Base-by-base conservation (phyloP, 225 moss, liverwort and hornwort genomes). In the Physcomitrium patens region DNA sequence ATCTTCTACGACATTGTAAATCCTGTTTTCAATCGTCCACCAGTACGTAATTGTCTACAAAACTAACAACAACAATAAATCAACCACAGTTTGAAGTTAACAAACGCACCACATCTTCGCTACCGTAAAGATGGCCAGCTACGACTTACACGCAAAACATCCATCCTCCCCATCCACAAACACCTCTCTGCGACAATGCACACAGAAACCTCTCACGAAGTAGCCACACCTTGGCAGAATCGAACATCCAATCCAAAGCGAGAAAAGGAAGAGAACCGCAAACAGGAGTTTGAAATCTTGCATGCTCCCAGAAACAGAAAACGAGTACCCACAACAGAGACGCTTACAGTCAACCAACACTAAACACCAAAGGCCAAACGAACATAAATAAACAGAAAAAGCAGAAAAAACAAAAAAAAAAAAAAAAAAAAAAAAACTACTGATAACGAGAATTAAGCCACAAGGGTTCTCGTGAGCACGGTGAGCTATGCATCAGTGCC, bases 171-270 rank as follows among this genome's bases (percentile, higher is more conserved):
- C 19, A 27, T 11, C 31, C 0, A 48, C 49, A 11, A 37, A 28
- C 23, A 58, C 63, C 42, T 48, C 1, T 31, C 51, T 12, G 24
- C 22, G 17, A 10, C 76, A 52, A 71, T 49, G 71, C 19, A n/a
- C 60, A 42, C 0, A 14, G 9, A 4, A 67, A 46, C 18, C 28
- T 23, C 23, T 31, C 31, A 37, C 7, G 42, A 1, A 68, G 4
- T 10, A 55, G 14, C 67, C 43, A 2, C 24, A 1, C 0, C 23
- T 13, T 31, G 15, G 13, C 5, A 9, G 31, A 63, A 41, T 42
- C 41, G 44, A 42, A 22, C 65, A 8, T 18, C 41, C 52, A 68
- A 79, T 53, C 54, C 47, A 44, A 57, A 67, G 28, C 51, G 14
- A 68, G 31, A 14, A 6, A 68, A 64, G 26, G 49, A 28, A 77